A percentile compares a stretch with the other conserved stretches of the same genome.
Conservation (phyloP, 2,329 filamentous ascomycete species). For the Neonectria punicea region DNA sequence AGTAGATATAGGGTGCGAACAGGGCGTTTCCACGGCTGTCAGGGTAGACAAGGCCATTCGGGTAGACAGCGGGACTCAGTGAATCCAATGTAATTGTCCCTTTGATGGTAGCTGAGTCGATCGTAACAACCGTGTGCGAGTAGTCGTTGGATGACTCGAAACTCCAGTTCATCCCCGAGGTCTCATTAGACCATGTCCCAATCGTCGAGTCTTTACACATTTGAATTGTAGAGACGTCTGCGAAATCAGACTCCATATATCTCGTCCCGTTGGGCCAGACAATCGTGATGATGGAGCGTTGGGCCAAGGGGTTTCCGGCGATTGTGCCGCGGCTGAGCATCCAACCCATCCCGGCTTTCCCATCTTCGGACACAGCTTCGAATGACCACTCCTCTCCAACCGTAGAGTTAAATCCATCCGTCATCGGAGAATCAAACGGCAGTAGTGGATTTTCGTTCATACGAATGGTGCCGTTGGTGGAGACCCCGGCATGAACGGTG, state of each 20-base stretch:
- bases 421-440: slow-evolving; percentile 18
- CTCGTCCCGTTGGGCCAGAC: slow-evolving; percentile 30
- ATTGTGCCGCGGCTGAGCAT: slow-evolving; percentile 26
- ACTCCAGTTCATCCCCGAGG: slow-evolving; percentile 22
- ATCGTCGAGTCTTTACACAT: slow-evolving; percentile 18
- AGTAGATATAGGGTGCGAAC: slow-evolving; percentile 26
- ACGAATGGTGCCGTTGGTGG: slow-evolving; percentile 13
- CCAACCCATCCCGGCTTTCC: slow-evolving; percentile 20
- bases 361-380: slow-evolving; percentile 24
- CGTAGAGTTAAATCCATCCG: slow-evolving; percentile 13
- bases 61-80: slow-evolving; percentile 26
- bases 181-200: slow-evolving; percentile 20
- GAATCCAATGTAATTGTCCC: slow-evolving; percentile 26
- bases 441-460: slow-evolving; percentile 19
- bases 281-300: slow-evolving; percentile 24
- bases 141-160: slow-evolving; percentile 27
- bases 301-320: slow-evolving; percentile 16
- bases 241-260: slow-evolving; percentile 26
- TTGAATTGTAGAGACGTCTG: slow-evolving; percentile 21
- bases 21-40: slow-evolving; percentile 15
- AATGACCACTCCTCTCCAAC: slow-evolving; percentile 21
- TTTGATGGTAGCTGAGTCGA: slow-evolving; percentile 31
- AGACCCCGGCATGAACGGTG: slow-evolving; percentile 18
- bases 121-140: slow-evolving; percentile 25
- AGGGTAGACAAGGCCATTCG: slow-evolving; percentile 30